Conservation (phyloP, 495 filamentous ascomycete species). For the Apodospora peruviana region DNA sequence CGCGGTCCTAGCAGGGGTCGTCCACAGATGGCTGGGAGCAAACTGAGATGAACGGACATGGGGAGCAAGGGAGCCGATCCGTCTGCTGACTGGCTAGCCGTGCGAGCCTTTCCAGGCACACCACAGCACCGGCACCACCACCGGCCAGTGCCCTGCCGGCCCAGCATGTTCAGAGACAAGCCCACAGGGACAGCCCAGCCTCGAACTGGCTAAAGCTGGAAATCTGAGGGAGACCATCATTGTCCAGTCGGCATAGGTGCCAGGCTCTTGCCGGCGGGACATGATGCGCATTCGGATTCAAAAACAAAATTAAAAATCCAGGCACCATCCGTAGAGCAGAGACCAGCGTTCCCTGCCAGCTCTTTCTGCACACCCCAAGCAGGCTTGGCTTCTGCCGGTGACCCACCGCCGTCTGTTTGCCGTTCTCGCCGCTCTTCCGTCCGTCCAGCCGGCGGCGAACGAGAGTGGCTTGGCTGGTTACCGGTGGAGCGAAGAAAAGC, state of each 20-base stretch:
- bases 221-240: slow-evolving; percentile 1
- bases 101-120: no score
- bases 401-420: no score
- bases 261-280: slow-evolving; percentile 14
- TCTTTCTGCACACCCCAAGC: neutral
- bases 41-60: neutral
- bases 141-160: no score
- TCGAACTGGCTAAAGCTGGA: slow-evolving; percentile 1
- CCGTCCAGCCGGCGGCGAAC: no score
- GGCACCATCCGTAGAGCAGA: neutral
- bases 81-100: neutral
- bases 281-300: slow-evolving; percentile 25
- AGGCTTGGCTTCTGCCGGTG: no score
- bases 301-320: slow-evolving; percentile 2
- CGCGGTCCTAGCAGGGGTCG: neutral
- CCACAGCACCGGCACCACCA: no score
- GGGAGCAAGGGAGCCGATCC: neutral
- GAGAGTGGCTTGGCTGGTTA: no score
- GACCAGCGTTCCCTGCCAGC: no score
- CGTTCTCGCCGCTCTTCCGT: no score
- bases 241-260: slow-evolving; percentile 14
- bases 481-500: no score
- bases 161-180: no score
- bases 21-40: neutral
- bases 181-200: neutral